Conservation (phyloP, 2,329 filamentous ascomycete species). For the Tolypocladium sp. region DNA sequence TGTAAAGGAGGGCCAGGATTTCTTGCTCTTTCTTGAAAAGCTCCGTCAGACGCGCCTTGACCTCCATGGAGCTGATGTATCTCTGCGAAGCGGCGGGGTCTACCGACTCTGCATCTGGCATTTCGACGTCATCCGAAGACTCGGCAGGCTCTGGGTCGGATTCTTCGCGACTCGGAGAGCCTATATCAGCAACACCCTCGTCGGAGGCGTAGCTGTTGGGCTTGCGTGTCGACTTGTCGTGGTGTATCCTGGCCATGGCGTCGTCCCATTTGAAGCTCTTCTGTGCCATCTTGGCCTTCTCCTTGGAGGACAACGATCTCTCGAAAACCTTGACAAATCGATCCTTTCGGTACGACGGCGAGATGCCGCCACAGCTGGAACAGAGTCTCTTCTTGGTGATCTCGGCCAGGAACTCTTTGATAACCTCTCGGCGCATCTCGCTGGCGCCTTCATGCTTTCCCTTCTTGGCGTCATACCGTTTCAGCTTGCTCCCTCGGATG, state of each 20-base stretch:
- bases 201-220: conserved; percentile 43
- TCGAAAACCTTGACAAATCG: conserved; percentile 90
- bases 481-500: conserved; percentile 51
- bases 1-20: conserved; percentile 76
- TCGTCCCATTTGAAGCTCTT: conserved; percentile 58
- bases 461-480: conserved; percentile 39
- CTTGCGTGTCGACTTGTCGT: conserved; percentile 27
- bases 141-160: conserved; percentile 40
- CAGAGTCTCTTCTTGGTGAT: conserved; percentile 66
- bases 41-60: conserved; percentile 65
- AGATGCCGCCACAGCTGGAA: conserved; percentile 56
- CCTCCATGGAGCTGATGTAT: conserved; percentile 76
- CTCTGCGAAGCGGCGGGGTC: conserved; percentile 39
- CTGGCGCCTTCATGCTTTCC: conserved; percentile 78
- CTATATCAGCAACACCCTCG: conserved; percentile 62
- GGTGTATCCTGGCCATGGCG: conserved; percentile 45
- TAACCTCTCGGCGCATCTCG: conserved; percentile 63
- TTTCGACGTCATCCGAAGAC: conserved; percentile 20
- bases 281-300: conserved; percentile 68
- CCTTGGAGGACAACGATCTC: conserved; percentile 65
- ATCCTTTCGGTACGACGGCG: conserved; percentile 80
- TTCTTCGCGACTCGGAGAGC: conserved; percentile 32
- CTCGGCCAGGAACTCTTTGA: conserved; percentile 73
- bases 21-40: conserved; percentile 85
- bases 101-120: conserved; percentile 21